Percentiles rank a stretch among this genome's conserved stretches.
These are phyloP conservation scores for Rhizopus stolonifer DNA, from an alignment of 371 early-diverging fungal species.

Conservation along the genomic window DNA sequence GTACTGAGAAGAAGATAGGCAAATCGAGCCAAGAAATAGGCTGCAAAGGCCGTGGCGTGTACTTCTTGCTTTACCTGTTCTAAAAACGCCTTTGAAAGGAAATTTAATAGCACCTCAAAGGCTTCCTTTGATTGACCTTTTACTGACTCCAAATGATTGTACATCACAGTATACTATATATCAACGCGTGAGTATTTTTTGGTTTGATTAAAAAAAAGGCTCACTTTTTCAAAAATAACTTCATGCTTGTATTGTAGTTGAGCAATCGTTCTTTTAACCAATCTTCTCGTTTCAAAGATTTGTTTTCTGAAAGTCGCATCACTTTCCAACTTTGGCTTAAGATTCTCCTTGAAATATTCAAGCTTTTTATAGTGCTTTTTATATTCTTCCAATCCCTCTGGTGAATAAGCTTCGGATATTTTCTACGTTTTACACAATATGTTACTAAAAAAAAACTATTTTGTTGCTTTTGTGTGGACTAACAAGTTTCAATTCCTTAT, in stretches of 20 bases:
- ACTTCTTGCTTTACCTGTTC: constrained; percentile 79
- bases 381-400: constrained; percentile 34
- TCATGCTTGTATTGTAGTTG: constrained; percentile 29
- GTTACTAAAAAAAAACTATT: not conserved
- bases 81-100: constrained; percentile 61
- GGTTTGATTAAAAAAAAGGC: too few relatives aligned
- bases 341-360: constrained; percentile 21
- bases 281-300: constrained; percentile 18
- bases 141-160: constrained; percentile 50
- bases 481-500: constrained; percentile 9
- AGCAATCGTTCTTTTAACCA: constrained; percentile 24
- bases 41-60: constrained; percentile 57
- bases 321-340: constrained; percentile 18
- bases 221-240: constrained; percentile 28
- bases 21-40: constrained; percentile 74
- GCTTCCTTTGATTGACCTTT: constrained; percentile 42
- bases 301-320: constrained; percentile 26
- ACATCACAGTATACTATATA: constrained; percentile 45
- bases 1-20: constrained; percentile 58
- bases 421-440: constrained; percentile 3
- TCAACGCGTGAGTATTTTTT: constrained; percentile 1
- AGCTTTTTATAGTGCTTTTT: constrained; percentile 29
- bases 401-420: constrained; percentile 25
- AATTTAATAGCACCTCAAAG: constrained; percentile 62
- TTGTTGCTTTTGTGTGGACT: not conserved